phyloP scores from a whole-genome alignment of 148 eudicot species.

The Chenopodium quinoa region DNA sequence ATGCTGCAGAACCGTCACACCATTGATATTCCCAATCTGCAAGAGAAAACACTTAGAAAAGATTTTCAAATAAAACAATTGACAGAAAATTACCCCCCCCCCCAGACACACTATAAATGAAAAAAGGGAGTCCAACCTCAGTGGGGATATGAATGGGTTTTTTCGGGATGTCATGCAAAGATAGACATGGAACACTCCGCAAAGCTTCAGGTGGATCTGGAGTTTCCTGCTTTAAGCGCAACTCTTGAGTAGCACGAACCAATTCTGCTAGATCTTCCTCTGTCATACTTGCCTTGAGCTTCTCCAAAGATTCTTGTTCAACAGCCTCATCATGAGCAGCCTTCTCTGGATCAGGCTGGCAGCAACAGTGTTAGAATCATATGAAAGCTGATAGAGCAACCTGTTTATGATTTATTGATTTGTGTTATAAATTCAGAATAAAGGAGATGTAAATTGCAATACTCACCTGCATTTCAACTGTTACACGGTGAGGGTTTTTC shows the following conservation, averaged over 20 bases:
- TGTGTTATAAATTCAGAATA: too few species aligned
- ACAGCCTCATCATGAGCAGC: slow-evolving; percentile 88
- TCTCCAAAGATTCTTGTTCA: slow-evolving; percentile 73
- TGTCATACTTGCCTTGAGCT: slow-evolving; percentile 86
- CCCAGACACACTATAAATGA: slow-evolving; percentile 4
- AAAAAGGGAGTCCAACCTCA: slow-evolving; percentile 48
- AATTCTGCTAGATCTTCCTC: slow-evolving; percentile 92
- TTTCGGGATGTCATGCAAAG: slow-evolving; percentile 82
- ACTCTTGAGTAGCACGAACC: slow-evolving; percentile 82
- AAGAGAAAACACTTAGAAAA: slow-evolving; percentile 23
- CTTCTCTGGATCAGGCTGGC: slow-evolving; percentile 93
- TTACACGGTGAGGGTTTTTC: slow-evolving; percentile 82
- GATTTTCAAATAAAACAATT: not conserved
- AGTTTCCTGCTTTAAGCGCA: slow-evolving; percentile 92
- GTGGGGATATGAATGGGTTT: slow-evolving; percentile 74
- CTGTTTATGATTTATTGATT: not conserved
- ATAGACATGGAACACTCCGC: slow-evolving; percentile 84
- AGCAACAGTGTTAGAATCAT: slow-evolving; percentile 7
- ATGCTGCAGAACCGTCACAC: slow-evolving; percentile 80
- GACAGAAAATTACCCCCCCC: not conserved
- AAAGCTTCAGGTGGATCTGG: slow-evolving; percentile 98
- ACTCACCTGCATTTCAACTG: slow-evolving; percentile 93
- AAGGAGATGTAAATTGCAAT: slow-evolving; percentile 10
- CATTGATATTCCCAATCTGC: slow-evolving; percentile 81
- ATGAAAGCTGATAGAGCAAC: not conserved